Conservation (phyloP, 345 rosid species). For the Nephelium lappaceum region DNA sequence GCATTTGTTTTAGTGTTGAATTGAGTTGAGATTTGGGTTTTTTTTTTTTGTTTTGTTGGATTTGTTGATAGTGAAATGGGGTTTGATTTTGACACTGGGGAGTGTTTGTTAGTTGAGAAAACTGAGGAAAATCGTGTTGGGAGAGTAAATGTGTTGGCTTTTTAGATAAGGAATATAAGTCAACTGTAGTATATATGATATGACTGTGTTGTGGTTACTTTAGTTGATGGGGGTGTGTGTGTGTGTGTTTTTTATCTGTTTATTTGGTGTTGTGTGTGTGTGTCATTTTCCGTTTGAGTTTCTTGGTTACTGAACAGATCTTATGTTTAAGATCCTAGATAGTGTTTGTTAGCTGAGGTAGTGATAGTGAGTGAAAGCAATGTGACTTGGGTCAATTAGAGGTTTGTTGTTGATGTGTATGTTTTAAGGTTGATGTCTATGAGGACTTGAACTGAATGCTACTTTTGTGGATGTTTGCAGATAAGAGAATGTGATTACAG, state of each 20-base stretch:
- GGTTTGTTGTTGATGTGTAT: slow-evolving; percentile 9
- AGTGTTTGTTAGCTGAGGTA: slow-evolving; percentile 5
- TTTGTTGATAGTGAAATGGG: slow-evolving; percentile 24
- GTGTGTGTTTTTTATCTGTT: slow-evolving; percentile 4
- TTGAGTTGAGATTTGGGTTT: slow-evolving; percentile 25
- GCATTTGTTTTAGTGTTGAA: slow-evolving; percentile 29
- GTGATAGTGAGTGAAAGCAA: slow-evolving; percentile 24
- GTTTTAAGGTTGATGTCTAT: slow-evolving; percentile 8
- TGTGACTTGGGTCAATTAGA: slow-evolving; percentile 25
- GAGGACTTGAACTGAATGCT: slow-evolving; percentile 28
- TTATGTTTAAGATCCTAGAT: slow-evolving; percentile 18
- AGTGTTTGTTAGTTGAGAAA: slow-evolving; percentile 31
- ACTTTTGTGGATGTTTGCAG: slow-evolving; percentile 46
- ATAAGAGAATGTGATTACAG: slow-evolving; percentile 38
- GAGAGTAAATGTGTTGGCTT: slow-evolving; percentile 12
- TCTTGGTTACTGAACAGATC: slow-evolving; percentile 8
- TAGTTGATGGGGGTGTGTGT: background rate
- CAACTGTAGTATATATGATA: slow-evolving; percentile 13
- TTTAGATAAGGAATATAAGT: slow-evolving; percentile 11
- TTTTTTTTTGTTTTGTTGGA: slow-evolving; percentile 22
- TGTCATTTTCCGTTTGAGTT: background rate
- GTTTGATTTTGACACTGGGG: slow-evolving; percentile 28
- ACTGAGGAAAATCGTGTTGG: slow-evolving; percentile 25
- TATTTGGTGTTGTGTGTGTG: slow-evolving; percentile 5
- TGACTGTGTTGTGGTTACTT: background rate